Conservation (phyloP, 306 rosid species). For the Malus orientalis region DNA sequence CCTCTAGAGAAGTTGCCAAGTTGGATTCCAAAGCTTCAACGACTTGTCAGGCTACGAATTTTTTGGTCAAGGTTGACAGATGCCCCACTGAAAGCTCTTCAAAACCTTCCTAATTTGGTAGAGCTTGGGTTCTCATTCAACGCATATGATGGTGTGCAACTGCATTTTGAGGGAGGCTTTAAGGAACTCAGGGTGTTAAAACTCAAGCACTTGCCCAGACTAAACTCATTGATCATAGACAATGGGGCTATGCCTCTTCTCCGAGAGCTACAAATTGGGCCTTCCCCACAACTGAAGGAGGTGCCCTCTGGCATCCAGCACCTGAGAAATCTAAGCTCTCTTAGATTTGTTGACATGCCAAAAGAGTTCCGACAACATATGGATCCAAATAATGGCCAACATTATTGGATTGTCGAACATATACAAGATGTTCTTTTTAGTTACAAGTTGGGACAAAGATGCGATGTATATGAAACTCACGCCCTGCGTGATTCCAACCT, state of each 20-base stretch:
- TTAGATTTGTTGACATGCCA: neutral
- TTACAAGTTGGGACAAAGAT: neutral
- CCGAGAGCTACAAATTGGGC: neutral
- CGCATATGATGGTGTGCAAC: neutral
- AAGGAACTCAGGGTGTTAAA: neutral
- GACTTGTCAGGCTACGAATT: neutral
- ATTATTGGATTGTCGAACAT: neutral
- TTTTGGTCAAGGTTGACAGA: neutral
- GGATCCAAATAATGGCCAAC: neutral
- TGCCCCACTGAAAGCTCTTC: neutral
- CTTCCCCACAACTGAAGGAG: neutral
- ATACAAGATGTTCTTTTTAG: neutral
- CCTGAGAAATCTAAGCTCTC: neutral
- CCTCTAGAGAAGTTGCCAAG: neutral
- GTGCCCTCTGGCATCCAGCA: neutral
- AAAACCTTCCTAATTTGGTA: neutral
- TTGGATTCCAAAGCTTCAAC: slow-evolving; percentile 8
- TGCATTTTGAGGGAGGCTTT: slow-evolving; percentile 3
- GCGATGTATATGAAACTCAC: neutral
- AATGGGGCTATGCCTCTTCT: neutral
- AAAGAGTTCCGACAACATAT: neutral
- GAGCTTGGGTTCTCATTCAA: neutral
- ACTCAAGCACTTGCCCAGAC: neutral
- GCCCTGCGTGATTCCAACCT: no score
- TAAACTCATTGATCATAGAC: neutral